These are phyloP conservation scores for Cubamyces sp. DNA, from an alignment of 768 basidiomycete genomes.

Conservation along the genomic window DNA sequence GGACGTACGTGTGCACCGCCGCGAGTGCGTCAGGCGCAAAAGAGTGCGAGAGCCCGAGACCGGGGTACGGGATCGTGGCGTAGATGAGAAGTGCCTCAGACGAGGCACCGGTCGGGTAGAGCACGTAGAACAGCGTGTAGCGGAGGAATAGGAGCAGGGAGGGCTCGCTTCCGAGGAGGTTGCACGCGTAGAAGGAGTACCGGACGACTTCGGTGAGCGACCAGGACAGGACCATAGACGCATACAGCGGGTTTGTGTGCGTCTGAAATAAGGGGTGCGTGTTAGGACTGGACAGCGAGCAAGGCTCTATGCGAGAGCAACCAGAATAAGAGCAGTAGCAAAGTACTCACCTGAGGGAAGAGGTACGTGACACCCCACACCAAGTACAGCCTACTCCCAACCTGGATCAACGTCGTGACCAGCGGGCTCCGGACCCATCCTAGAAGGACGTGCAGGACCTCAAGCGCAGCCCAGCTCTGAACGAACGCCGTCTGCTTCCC, in stretches of 20 bases:
- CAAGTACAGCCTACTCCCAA: conserved; percentile 77
- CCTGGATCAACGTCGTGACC: conserved; percentile 76
- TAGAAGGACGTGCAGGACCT: conserved; percentile 78
- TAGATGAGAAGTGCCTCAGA: conserved; percentile 89
- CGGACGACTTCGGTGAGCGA: conserved; percentile 89
- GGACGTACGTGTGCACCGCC: conserved; percentile 58
- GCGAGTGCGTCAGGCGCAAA: conserved; percentile 41
- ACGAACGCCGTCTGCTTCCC: conserved; percentile 69
- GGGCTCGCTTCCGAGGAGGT: conserved; percentile 59
- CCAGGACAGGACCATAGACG: conserved; percentile 94
- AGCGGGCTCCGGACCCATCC: conserved; percentile 82
- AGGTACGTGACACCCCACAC: conserved; percentile 83
- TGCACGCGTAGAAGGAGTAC: conserved; percentile 83
- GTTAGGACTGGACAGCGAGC: background rate
- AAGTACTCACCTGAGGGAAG: conserved; percentile 54
- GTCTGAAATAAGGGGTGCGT: conserved; percentile 43
- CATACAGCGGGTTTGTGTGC: conserved; percentile 76
- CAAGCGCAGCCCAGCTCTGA: conserved; percentile 83
- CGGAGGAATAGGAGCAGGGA: conserved; percentile 65
- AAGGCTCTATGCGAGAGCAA: background rate
- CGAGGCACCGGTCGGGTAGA: conserved; percentile 92
- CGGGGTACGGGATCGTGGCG: conserved; percentile 65
- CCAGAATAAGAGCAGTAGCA: conserved; percentile 27
- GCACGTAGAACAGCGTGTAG: conserved; percentile 90
- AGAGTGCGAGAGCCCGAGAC: conserved; percentile 39